phyloP scores from a whole-genome alignment of 257 asterid species.

The Eustoma russellianum region DNA sequence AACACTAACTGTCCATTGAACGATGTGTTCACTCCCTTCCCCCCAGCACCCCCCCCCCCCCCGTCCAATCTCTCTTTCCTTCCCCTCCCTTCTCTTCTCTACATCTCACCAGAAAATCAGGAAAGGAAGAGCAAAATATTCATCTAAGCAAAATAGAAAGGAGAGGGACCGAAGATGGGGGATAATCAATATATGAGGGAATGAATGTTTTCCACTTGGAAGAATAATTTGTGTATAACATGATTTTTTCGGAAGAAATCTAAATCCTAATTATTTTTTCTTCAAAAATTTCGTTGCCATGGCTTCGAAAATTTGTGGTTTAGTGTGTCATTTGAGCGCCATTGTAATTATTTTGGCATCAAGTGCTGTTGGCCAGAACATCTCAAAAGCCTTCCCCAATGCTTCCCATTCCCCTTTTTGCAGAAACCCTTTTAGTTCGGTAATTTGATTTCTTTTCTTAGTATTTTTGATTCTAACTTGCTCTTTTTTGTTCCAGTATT shows the following conservation, averaged over 20 bases:
- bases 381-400: conserved; percentile 9
- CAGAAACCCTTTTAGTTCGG: conserved; percentile 18
- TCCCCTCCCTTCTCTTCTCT: neutral
- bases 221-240: neutral
- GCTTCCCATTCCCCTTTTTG: conserved; percentile 14
- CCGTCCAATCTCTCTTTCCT: neutral
- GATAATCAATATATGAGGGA: too few species aligned
- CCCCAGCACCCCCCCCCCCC: too few species aligned
- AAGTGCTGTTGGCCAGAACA: conserved; percentile 9
- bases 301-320: conserved; percentile 9
- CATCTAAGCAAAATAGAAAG: too few species aligned
- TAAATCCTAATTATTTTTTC: neutral
- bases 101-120: neutral
- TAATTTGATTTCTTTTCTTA: neutral
- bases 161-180: too few species aligned
- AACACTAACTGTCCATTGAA: neutral
- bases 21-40: neutral
- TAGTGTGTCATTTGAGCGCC: conserved; percentile 10
- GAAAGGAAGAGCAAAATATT: neutral
- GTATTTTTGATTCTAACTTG: neutral
- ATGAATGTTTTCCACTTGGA: neutral
- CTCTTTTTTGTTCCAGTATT: too few species aligned
- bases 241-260: neutral
- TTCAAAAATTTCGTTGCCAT: conserved; percentile 3
- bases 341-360: conserved; percentile 6